Base-by-base conservation (phyloP, 257 asterid genomes). In the Plantago ovata region DNA sequence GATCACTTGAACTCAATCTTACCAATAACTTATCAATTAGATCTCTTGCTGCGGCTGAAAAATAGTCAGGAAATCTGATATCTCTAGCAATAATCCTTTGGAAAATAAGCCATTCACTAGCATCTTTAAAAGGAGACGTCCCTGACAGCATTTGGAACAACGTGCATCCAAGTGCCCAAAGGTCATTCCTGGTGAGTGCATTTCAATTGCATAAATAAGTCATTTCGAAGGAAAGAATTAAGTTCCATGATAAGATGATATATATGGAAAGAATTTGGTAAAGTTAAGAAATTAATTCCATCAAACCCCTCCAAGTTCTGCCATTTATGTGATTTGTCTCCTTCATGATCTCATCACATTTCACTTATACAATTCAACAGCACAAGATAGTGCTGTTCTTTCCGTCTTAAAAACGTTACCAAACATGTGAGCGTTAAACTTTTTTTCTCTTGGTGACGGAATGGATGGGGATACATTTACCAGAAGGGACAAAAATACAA, bases 81-180 rank as follows among this genome's bases (percentile, higher is more conserved):
- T 93, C 99, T 75, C 99, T 79, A 40, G 99, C 97, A 49, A 86
- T 78, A 63, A 93, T 93, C 69, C 95, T 71, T 67, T 93, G 99
- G 74, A 93, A 93, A 62, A 89, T 93, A 45, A 93, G 97, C 99
- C 99, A 93, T 77, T 93, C 99, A 57, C 99, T 93, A 21, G 96
- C 75, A 65, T 89, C 99, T 72, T 89, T 93, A 69, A 93, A 89
- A 9, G 99, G 99, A 72, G 99, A 89, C 73, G 84, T 79, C 75
- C 99, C 99, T 3, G 97, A 81, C 75, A 93, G 97, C 97, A 89
- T 89, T 84, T 89, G 99, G 81, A 77, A 89, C 76, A 93, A 44
- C 50, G 96, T 93, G 88, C 99, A 93, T 71, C 99, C 99, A 72
- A 93, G 95, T 23, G 99, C 96, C 99, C 99, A 93, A 49, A 93